Evolutionary conservation across 305 asterid genomes (phyloP), one percentile per base, ranked within the genome.

Genomic region (Lippia alba): DNA sequence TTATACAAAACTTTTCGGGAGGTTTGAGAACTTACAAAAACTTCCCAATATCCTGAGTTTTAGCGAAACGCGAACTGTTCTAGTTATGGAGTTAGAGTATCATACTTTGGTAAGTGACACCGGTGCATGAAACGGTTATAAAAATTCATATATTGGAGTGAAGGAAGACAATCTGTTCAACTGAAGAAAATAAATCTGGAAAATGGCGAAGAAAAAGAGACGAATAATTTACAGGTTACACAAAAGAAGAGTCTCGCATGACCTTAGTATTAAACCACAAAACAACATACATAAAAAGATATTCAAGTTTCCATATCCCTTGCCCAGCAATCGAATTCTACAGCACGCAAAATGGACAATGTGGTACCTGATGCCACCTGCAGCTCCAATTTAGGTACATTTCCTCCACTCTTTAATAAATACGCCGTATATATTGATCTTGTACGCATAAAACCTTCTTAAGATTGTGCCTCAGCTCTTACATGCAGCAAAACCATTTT

Each of bases 401-500:
- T 30, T 67, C 18, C 62, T 15, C 44, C 54, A 19, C 66, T 69
- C 50, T 74, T 76, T 66, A 24, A 76, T 74, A 67, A 73, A 75
- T 81, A 82, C 66, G 78, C 73, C 70, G 72, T 80, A 70, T 64
- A 74, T 71, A 66, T 73, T 67, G 59, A 77, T 76, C 77, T 77
- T 69, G 65, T 57, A 77, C 68, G 70, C 62, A 59, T 14, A 53
- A 67, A 44, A 44, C 61, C 51, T 18, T 68, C 73, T 81, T 82
- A 83, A 78, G 87, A 78, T 70, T 83, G 87, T 45, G 82, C 65
- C 80, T 15, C 86, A 85, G 69, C 79, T 78, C 70, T 24, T 81
- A 81, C 83, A 86, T 70, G 81, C 96, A 89, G 89, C 93, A 85
- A 62, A 83, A 75, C 96, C 96, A 87, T 71, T 87, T 89, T 57